Conservation (phyloP, 257 asterid species). For the Penstemon eatonii region DNA sequence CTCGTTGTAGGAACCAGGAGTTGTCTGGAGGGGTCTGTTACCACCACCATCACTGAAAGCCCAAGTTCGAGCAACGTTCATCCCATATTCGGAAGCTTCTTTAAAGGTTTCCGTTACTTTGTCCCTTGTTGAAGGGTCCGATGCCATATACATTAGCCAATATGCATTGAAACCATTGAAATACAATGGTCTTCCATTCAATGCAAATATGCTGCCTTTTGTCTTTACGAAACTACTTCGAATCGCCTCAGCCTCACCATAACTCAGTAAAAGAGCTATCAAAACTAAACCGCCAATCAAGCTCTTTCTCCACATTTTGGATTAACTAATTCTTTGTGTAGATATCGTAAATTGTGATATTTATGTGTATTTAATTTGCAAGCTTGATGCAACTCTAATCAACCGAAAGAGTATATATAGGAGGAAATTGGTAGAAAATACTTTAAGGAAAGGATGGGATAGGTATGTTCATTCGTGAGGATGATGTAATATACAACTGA, state of each 20-base stretch:
- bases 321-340: too few relatives aligned
- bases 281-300: neutral
- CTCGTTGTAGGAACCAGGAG: conserved; percentile 27
- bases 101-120: conserved; percentile 30
- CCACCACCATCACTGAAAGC: conserved; percentile 6
- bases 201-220: conserved; percentile 31
- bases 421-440: too few relatives aligned
- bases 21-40: conserved; percentile 32
- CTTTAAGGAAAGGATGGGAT: too few relatives aligned
- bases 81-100: conserved; percentile 26
- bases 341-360: too few relatives aligned
- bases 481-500: too few relatives aligned
- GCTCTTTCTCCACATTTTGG: conserved; percentile 12
- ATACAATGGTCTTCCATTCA: conserved; percentile 32
- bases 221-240: conserved; percentile 16
- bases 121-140: conserved; percentile 23
- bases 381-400: too few relatives aligned
- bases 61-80: too few relatives aligned
- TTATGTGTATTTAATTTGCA: too few relatives aligned
- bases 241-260: neutral
- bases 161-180: conserved; percentile 48
- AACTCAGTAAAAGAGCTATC: conserved; percentile 10
- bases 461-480: too few relatives aligned
- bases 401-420: too few relatives aligned
- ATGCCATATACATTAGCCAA: conserved; percentile 43